A percentile compares a stretch with the other conserved stretches of the same genome.
Conservation (phyloP, 2,329 filamentous ascomycete species). For the Aphanoascus verrucosus region DNA sequence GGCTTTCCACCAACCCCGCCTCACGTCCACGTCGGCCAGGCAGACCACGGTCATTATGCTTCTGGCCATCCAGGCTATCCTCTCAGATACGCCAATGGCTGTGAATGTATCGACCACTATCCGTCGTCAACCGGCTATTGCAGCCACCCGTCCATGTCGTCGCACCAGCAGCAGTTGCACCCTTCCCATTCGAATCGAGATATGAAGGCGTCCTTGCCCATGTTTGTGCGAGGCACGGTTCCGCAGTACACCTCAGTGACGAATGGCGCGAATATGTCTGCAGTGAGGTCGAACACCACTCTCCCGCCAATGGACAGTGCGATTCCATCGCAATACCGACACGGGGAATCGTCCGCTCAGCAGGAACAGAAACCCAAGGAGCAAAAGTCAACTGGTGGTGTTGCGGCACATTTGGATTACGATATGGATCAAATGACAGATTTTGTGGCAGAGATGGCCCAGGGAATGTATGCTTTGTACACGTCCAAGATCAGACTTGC, state of each 20-base stretch:
- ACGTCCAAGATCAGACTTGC: conserved; percentile 45
- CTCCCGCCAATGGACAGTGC: conserved; percentile 33
- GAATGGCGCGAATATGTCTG: conserved; percentile 30
- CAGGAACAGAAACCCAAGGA: conserved; percentile 39
- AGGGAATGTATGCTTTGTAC: conserved; percentile 56
- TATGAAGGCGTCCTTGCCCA: conserved; percentile 19
- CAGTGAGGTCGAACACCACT: conserved; percentile 32
- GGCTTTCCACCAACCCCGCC: conserved; percentile 36
- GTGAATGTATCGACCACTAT: conserved; percentile 39
- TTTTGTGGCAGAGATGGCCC: conserved; percentile 83
- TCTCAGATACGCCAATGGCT: conserved; percentile 35
- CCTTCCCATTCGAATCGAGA: conserved; percentile 27
- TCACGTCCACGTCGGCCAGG: conserved; percentile 29
- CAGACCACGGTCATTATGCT: conserved; percentile 32
- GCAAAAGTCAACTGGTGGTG: conserved; percentile 65
- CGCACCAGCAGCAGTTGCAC: conserved; percentile 24
- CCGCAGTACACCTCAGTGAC: conserved; percentile 27
- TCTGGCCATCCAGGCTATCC: conserved; percentile 30
- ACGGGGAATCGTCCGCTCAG: conserved; percentile 23
- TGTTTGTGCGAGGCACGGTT: conserved; percentile 21
- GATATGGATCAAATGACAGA: conserved; percentile 94
- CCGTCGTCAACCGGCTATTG: conserved; percentile 27
- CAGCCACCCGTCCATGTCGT: conserved; percentile 28
- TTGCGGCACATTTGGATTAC: conserved; percentile 89
- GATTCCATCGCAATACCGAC: conserved; percentile 34